Base-by-base conservation (phyloP, 2,329 filamentous ascomycete genomes). In the Cordyceps sp. region DNA sequence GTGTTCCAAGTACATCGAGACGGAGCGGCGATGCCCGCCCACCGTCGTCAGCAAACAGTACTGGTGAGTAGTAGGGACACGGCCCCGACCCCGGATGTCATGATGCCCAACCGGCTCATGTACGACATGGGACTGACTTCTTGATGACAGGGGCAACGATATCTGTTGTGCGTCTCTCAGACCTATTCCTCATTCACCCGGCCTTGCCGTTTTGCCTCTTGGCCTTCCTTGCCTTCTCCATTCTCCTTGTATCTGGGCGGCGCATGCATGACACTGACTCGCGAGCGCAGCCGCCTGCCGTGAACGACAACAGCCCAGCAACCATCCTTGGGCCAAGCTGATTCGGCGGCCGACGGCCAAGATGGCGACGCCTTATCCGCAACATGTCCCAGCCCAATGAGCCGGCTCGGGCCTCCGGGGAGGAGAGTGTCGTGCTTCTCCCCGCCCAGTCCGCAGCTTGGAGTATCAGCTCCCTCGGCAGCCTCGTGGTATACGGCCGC, bases 11-110 rank as follows among this genome's bases (percentile, higher is more conserved):
- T 61, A 61, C 33, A 60, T 59, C 34, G 54, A 55, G 42, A 61
- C 57, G 10, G 55, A 57, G 38, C 52, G 53, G 36, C 49, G 58
- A 38, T 61, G 58, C 37, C 52, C 54, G 22, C 57, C 57, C 7
- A 57, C 46, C 6, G 54, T 61, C 26, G 57, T 59, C 25, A 59
- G 58, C 48, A 60, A 58, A 36, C 56, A 61, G 39, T 61, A 59
- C 43, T 58, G 58, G 57, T 60, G 37, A 46, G 54, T 50, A 26
- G 14, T 17, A 17, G 5, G 31, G 21, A 20, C 9, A 17, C 19
- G 13, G 7, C 21, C 7, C 7, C 21, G 27, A n/a, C 12, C 6
- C 12, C 26, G 6, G 16, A 16, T 5, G 7, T 18, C 22, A 16
- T 21, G 17, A 14, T 33, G 26, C 29, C 30, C 23, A 21, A 31